Evolutionary conservation across 75 land plant species (phyloP).

Genomic region (Pinus tabuliformis): DNA sequence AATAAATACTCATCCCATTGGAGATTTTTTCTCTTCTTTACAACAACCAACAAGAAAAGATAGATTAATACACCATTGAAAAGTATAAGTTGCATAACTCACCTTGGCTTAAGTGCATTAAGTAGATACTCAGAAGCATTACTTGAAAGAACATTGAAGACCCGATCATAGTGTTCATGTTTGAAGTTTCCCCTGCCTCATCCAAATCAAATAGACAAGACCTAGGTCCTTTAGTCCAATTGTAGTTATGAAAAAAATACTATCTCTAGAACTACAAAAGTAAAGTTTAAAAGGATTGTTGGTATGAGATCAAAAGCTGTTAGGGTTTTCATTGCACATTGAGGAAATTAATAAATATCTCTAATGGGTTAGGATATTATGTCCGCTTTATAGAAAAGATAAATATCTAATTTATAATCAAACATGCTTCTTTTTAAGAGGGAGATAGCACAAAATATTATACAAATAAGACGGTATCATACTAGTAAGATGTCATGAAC

Average conservation of each 20-base stretch:
- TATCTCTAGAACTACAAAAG: neutral
- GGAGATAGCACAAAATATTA: neutral
- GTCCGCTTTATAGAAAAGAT: neutral
- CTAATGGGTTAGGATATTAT: neutral
- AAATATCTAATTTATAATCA: neutral
- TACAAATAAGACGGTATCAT: neutral
- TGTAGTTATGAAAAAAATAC: neutral
- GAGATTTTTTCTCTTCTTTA: too few relatives aligned
- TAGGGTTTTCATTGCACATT: neutral
- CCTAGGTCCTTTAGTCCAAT: neutral
- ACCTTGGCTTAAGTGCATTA: slow-evolving; percentile 63
- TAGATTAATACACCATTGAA: neutral
- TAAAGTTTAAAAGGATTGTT: neutral
- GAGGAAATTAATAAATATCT: neutral
- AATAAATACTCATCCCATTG: too few relatives aligned
- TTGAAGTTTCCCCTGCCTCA: neutral
- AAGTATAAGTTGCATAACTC: neutral
- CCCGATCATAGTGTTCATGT: slow-evolving; percentile 5
- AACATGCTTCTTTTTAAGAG: neutral
- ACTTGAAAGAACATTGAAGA: slow-evolving; percentile 17
- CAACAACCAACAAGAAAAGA: neutral
- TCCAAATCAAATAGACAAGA: neutral
- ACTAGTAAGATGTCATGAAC: neutral
- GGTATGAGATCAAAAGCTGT: neutral
- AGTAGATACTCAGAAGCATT: slow-evolving; percentile 54